phyloP scores from a whole-genome alignment of 1,139 yeast genomes.

The Spencermartinsiella ligniputridi region DNA sequence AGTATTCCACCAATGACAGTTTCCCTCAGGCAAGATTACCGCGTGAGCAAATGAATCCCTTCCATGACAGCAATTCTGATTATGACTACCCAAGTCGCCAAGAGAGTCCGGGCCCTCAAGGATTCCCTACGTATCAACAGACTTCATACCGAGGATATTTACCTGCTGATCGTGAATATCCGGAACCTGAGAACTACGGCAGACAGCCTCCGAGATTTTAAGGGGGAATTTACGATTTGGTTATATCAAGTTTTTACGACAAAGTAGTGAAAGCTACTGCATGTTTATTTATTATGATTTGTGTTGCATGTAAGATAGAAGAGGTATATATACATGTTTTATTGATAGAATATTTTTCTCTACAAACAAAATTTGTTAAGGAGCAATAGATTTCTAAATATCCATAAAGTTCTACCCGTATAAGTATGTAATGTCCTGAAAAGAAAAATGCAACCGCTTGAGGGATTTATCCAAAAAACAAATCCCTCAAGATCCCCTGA shows the following conservation, averaged over 20 bases:
- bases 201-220: constrained; percentile 11
- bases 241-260: no score
- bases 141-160: constrained; percentile 19
- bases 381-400: no score
- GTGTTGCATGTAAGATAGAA: background rate
- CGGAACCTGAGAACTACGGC: background rate
- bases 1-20: constrained; percentile 10
- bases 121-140: constrained; percentile 15
- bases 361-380: no score
- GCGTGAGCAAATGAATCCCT: constrained; percentile 15
- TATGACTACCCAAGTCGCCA: constrained; percentile 3
- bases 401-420: no score
- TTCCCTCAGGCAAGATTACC: constrained; percentile 25
- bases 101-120: background rate
- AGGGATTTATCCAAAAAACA: no score
- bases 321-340: background rate
- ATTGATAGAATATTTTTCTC: no score
- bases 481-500: no score
- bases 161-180: constrained; percentile 13
- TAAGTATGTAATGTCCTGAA: no score
- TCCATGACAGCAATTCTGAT: constrained; percentile 5
- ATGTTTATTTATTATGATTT: background rate
- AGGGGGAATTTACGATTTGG: no score
- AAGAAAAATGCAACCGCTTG: no score
- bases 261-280: background rate